Percentiles rank a stretch among this genome's conserved stretches.
Conservation (phyloP, 2,329 filamentous ascomycete species). For the Sphaceloma murrayae region DNA sequence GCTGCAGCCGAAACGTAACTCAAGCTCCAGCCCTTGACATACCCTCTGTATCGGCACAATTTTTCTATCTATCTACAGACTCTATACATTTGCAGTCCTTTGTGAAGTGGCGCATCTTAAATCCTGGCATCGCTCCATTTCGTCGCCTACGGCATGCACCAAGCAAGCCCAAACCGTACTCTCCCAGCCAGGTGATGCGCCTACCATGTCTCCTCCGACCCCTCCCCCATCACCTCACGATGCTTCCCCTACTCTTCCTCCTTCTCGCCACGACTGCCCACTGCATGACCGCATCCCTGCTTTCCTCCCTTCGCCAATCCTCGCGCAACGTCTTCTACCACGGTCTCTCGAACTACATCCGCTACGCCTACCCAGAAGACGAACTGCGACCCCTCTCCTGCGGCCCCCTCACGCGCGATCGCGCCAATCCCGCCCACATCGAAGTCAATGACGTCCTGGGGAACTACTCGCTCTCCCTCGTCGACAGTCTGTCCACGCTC, state of each 20-base stretch:
- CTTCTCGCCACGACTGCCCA: slow-evolving; percentile 27
- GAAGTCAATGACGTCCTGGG: slow-evolving; percentile 92
- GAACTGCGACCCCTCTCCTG: slow-evolving; percentile 85
- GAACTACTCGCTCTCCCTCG: slow-evolving; percentile 91
- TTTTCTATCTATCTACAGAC: no score
- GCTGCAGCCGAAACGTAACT: slow-evolving; percentile 2
- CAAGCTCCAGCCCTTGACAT: slow-evolving; percentile 6
- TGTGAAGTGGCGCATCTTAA: no score
- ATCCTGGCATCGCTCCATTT: neutral
- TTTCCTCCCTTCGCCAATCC: slow-evolving; percentile 36
- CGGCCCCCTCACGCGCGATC: slow-evolving; percentile 72
- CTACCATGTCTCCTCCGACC: neutral
- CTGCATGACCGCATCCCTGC: slow-evolving; percentile 39
- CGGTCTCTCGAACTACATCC: slow-evolving; percentile 91
- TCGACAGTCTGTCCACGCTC: slow-evolving; percentile 89
- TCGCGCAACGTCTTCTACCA: slow-evolving; percentile 80
- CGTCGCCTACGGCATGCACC: neutral
- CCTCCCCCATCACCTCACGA: no score
- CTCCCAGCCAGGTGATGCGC: slow-evolving; percentile 10
- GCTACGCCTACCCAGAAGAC: slow-evolving; percentile 88
- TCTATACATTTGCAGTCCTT: no score
- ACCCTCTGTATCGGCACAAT: no score
- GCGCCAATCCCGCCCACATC: slow-evolving; percentile 65
- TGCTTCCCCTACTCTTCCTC: no score
- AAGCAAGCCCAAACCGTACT: neutral